phyloP scores from a whole-genome alignment of 352 stramenopile species.

The Hyaloperonospora arabidopsidis region DNA sequence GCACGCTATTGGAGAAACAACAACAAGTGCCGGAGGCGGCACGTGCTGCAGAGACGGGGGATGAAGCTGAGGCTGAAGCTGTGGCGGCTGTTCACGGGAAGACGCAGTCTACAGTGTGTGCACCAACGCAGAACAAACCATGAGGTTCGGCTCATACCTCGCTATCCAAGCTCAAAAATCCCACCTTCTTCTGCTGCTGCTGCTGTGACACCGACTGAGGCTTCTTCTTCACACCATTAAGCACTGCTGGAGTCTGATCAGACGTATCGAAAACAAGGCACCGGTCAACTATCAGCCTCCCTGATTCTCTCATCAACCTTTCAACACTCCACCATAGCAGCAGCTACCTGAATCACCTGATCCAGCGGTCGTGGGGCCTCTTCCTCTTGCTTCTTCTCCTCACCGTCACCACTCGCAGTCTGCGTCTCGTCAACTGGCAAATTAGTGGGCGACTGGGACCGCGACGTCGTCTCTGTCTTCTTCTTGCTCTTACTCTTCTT shows the following conservation, averaged over 20 bases:
- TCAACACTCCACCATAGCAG: too few species aligned
- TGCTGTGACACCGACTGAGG: constrained; percentile 1
- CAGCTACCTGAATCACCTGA: constrained; percentile 13
- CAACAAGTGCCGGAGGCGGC: neutral
- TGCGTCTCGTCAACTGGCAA: constrained; percentile 14
- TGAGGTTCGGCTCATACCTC: constrained; percentile 5
- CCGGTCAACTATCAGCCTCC: constrained; percentile 7
- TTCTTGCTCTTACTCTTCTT: constrained; percentile 64
- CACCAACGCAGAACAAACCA: neutral
- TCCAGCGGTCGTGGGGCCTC: constrained; percentile 9
- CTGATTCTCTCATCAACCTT: constrained; percentile 9
- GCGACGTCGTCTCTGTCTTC: constrained; percentile 3
- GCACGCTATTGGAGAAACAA: constrained; percentile 5
- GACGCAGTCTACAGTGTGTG: constrained; percentile 4
- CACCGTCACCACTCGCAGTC: neutral
- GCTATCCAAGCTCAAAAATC: neutral
- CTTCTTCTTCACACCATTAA: constrained; percentile 17
- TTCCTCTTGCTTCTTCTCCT: constrained; percentile 7
- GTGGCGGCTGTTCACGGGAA: constrained; percentile 14
- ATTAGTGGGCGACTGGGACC: constrained; percentile 8
- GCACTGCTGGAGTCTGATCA: constrained; percentile 1
- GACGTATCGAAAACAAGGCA: neutral
- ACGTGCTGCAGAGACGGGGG: constrained; percentile 2
- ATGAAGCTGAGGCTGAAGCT: constrained; percentile 5
- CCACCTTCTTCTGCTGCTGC: constrained; percentile 20